Percentiles rank a stretch among this genome's conserved stretches.
phyloP scores from a whole-genome alignment of 2,329 filamentous ascomycete species.

The Neofusicoccum ribis region DNA sequence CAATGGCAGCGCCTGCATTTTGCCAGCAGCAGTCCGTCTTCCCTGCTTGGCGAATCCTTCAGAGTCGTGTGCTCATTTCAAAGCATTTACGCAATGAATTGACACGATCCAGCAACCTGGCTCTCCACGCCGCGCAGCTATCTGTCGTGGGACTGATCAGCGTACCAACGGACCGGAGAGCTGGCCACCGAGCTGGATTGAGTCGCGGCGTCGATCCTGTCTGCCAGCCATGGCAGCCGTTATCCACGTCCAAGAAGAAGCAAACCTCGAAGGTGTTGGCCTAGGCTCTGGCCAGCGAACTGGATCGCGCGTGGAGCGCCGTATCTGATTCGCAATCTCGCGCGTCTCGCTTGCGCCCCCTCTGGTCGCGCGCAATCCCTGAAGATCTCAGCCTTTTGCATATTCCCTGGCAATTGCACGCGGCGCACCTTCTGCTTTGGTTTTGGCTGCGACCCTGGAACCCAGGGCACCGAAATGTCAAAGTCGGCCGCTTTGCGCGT shows the following conservation, averaged over 20 bases:
- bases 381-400: constrained; percentile 21
- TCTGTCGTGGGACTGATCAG: constrained; percentile 4
- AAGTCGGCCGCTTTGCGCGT: constrained; percentile 1
- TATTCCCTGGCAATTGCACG: constrained; percentile 15
- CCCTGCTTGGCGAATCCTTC: constrained; percentile 12
- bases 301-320: constrained; percentile 12
- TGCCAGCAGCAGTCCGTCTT: not conserved
- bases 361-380: constrained; percentile 12
- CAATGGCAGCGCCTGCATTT: not conserved
- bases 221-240: not conserved
- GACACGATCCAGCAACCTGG: not conserved
- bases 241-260: not conserved
- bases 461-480: constrained; percentile 4
- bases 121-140: constrained; percentile 4
- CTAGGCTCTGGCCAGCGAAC: not conserved
- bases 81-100: not conserved
- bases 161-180: not conserved
- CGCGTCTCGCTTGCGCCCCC: constrained; percentile 8
- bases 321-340: constrained; percentile 16
- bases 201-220: not conserved
- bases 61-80: constrained; percentile 13
- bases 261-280: not conserved
- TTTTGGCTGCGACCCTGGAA: not conserved
- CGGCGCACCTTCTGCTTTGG: constrained; percentile 13
- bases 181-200: not conserved